Percentiles rank a stretch among this genome's conserved stretches.
These are phyloP conservation scores for Pleurotus giganteus DNA, from an alignment of 768 basidiomycete genomes.

Conservation along the genomic window DNA sequence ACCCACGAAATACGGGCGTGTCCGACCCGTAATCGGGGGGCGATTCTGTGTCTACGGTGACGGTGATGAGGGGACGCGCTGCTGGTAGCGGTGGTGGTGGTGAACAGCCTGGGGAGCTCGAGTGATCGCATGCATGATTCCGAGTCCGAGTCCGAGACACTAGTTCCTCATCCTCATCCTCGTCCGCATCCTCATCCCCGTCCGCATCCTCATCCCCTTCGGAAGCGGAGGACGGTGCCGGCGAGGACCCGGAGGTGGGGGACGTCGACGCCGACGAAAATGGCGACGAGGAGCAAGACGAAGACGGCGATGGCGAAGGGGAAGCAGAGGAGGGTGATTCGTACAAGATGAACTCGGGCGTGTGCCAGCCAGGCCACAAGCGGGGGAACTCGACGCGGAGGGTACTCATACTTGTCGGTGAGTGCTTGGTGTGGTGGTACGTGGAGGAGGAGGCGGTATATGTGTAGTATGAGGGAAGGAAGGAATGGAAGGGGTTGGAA, in stretches of 20 bases:
- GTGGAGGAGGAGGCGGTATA: no score
- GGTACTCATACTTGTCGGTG: conserved; percentile 16
- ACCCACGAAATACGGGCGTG: conserved; percentile 33
- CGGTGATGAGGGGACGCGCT: conserved; percentile 19
- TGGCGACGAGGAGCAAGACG: conserved; percentile 7
- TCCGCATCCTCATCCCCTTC: no score
- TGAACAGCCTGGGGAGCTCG: no score
- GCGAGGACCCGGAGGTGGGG: conserved; percentile 7
- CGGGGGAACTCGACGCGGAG: conserved; percentile 32
- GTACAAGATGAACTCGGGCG: conserved; percentile 26
- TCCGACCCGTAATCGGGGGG: conserved; percentile 34
- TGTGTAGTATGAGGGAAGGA: no score
- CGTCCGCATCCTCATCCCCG: no score
- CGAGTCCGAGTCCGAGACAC: no score
- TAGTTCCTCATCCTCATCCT: no score
- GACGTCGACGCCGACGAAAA: conserved; percentile 4
- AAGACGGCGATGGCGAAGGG: background rate
- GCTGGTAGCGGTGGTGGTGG: no score
- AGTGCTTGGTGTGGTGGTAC: no score
- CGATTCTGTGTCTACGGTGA: conserved; percentile 28
- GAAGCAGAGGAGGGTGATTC: background rate
- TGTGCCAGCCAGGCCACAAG: conserved; percentile 35
- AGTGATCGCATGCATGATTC: no score
- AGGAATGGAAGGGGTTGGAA: no score
- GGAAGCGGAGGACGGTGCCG: no score